A percentile compares a stretch with the other conserved stretches of the same genome.
phyloP scores from a whole-genome alignment of 768 basidiomycete species.

The Neoboletus brunneissimus region DNA sequence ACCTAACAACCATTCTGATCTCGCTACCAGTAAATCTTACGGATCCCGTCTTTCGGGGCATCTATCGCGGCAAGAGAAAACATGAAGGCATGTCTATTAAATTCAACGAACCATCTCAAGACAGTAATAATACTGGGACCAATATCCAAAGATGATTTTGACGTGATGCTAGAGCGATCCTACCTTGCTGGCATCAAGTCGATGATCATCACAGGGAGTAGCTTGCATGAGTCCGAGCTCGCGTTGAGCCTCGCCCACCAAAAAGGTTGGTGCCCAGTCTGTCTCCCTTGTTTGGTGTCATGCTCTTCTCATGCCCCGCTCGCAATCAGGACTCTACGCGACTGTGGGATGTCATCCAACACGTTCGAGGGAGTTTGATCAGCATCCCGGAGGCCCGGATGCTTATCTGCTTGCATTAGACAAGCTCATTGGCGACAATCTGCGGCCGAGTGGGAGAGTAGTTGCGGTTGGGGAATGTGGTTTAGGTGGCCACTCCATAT shows the following conservation, averaged over 20 bases:
- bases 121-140: background rate
- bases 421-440: slow-evolving; percentile 46
- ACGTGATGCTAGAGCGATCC: slow-evolving; percentile 54
- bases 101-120: background rate
- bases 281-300: background rate
- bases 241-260: slow-evolving; percentile 61
- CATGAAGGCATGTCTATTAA: slow-evolving; percentile 42
- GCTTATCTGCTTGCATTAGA: slow-evolving; percentile 62
- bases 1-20: background rate
- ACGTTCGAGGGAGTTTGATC: slow-evolving; percentile 64
- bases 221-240: slow-evolving; percentile 56
- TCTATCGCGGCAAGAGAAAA: slow-evolving; percentile 46
- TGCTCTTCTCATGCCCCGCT: background rate
- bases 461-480: slow-evolving; percentile 82
- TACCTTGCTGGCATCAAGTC: slow-evolving; percentile 57
- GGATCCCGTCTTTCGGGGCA: slow-evolving; percentile 55
- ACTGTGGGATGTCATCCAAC: slow-evolving; percentile 84
- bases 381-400: slow-evolving; percentile 50
- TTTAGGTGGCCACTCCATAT: slow-evolving; percentile 45
- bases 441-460: slow-evolving; percentile 53
- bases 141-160: slow-evolving; percentile 54
- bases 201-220: slow-evolving; percentile 78
- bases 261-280: slow-evolving; percentile 38
- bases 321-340: slow-evolving; percentile 53
- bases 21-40: slow-evolving; percentile 46